phyloP scores from a whole-genome alignment of 2,329 filamentous ascomycete species.

The Podosphaera aphanis region DNA sequence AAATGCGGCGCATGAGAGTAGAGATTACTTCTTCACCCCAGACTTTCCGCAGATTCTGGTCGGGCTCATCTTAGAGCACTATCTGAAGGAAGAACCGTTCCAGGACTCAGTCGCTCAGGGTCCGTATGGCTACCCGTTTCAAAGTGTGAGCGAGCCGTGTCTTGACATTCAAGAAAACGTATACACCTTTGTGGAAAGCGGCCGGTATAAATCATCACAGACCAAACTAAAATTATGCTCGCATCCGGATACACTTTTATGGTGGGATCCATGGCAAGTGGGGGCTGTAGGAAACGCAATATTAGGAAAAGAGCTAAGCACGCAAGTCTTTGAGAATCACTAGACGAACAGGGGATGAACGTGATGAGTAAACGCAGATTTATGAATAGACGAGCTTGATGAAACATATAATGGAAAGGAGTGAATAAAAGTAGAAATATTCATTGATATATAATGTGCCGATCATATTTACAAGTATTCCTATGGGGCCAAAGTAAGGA shows the following conservation, averaged over 20 bases:
- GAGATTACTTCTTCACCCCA: slow-evolving; percentile 19
- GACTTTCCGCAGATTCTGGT: slow-evolving; percentile 20
- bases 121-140: slow-evolving; percentile 8
- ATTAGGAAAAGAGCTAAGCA: slow-evolving; percentile 15
- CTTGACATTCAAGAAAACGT: slow-evolving; percentile 7
- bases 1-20: neutral
- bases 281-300: slow-evolving; percentile 17
- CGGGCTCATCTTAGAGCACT: slow-evolving; percentile 24
- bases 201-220: slow-evolving; percentile 5
- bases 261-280: slow-evolving; percentile 27
- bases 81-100: slow-evolving; percentile 21
- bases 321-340: neutral
- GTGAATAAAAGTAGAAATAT: too few species aligned
- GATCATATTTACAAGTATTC: too few species aligned
- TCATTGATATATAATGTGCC: too few species aligned
- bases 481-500: too few species aligned
- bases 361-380: too few species aligned
- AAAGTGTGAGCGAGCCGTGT: slow-evolving; percentile 9
- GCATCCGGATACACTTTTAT: slow-evolving; percentile 22
- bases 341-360: too few species aligned
- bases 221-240: slow-evolving; percentile 17
- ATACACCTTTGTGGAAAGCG: slow-evolving; percentile 1
- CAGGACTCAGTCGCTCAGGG: slow-evolving; percentile 23
- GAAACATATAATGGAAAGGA: too few species aligned
- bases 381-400: too few species aligned